A percentile compares a stretch with the other conserved stretches of the same genome.
phyloP scores from a whole-genome alignment of 257 asterid genomes.

The Primulina eburnea region DNA sequence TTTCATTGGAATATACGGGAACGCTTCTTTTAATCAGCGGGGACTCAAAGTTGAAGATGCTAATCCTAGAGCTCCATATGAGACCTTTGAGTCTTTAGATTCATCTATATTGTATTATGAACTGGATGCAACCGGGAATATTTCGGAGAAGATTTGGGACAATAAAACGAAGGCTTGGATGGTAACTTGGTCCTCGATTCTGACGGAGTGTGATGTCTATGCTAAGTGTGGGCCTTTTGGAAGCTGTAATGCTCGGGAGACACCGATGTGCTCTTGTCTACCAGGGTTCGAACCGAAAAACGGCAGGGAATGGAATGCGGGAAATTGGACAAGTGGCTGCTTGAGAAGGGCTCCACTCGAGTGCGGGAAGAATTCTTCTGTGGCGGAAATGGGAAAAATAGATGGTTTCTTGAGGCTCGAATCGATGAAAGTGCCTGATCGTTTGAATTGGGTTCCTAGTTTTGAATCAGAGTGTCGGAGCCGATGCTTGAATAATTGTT shows the following conservation, averaged over 20 bases:
- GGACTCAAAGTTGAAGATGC: conserved; percentile 34
- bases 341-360: conserved; percentile 32
- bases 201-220: conserved; percentile 37
- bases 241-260: conserved; percentile 26
- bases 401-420: conserved; percentile 40
- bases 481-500: conserved; percentile 30
- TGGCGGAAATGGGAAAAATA: conserved; percentile 10
- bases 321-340: conserved; percentile 61
- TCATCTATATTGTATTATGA: conserved; percentile 25
- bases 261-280: conserved; percentile 45
- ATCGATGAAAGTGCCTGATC: conserved; percentile 53
- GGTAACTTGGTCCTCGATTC: conserved; percentile 23
- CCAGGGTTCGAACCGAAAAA: conserved; percentile 43
- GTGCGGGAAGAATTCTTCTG: conserved; percentile 29
- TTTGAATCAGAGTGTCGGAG: conserved; percentile 15
- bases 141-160: conserved; percentile 37
- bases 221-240: conserved; percentile 60
- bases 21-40: conserved; percentile 13
- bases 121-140: conserved; percentile 17
- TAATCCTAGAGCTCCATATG: conserved; percentile 9
- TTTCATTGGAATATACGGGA: conserved; percentile 35
- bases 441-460: not conserved
- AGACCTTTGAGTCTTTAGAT: conserved; percentile 19
- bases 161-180: conserved; percentile 30
- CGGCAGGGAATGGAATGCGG: conserved; percentile 40